Evolutionary conservation across 1,139 yeast genomes (phyloP).

Genomic region (Taiozyma sp.): DNA sequence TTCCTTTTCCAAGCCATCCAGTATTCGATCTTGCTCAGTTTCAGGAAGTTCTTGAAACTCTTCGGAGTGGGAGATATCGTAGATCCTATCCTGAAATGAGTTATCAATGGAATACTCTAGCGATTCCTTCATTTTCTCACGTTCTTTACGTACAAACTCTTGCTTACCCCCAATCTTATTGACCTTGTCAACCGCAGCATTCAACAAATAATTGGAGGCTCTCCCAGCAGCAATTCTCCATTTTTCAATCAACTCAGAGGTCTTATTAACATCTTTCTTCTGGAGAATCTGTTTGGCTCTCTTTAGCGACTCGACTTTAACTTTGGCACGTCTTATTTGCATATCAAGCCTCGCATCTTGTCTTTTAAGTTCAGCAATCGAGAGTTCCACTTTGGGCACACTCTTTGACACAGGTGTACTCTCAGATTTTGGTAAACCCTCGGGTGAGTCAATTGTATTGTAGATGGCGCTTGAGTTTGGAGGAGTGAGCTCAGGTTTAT

Average conservation of each 20-base stretch:
- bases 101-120: slow-evolving; percentile 30
- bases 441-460: slow-evolving; percentile 14
- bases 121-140: slow-evolving; percentile 28
- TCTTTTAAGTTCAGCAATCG: slow-evolving; percentile 7
- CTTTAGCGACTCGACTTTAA: slow-evolving; percentile 28
- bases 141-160: slow-evolving; percentile 32
- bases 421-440: slow-evolving; percentile 9
- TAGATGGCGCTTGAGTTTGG: slow-evolving; percentile 11
- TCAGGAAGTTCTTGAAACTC: slow-evolving; percentile 30
- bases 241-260: slow-evolving; percentile 29
- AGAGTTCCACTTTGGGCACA: slow-evolving; percentile 11
- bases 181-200: slow-evolving; percentile 35
- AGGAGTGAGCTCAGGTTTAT: slow-evolving; percentile 27
- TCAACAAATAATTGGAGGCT: slow-evolving; percentile 37
- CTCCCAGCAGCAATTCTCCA: slow-evolving; percentile 41
- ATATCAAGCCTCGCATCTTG: slow-evolving; percentile 23
- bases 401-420: slow-evolving; percentile 12
- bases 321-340: slow-evolving; percentile 23
- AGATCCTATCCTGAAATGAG: slow-evolving; percentile 31
- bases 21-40: slow-evolving; percentile 26
- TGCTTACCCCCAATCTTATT: slow-evolving; percentile 40
- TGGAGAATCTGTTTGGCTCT: slow-evolving; percentile 31
- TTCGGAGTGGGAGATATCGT: slow-evolving; percentile 31
- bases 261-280: slow-evolving; percentile 23
- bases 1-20: slow-evolving; percentile 25